These are phyloP conservation scores for Botrytis hyacinthi DNA, from an alignment of 2,329 filamentous ascomycete genomes.

Conservation along the genomic window DNA sequence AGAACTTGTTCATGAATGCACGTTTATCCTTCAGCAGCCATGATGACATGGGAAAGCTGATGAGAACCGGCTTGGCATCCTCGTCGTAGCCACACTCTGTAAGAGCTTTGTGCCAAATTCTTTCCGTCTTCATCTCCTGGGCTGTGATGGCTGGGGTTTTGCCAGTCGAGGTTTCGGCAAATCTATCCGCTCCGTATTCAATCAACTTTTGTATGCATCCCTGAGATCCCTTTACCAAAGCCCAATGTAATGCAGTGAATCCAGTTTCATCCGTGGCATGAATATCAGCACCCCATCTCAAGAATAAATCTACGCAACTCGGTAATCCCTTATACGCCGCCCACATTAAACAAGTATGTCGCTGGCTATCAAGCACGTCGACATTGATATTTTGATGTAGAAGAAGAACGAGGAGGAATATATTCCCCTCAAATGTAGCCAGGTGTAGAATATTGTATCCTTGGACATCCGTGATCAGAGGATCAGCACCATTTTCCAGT, in stretches of 20 bases:
- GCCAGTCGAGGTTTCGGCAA: slow-evolving; percentile 81
- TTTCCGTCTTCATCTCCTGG: slow-evolving; percentile 81
- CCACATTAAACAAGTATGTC: slow-evolving; percentile 97
- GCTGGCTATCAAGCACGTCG: slow-evolving; percentile 83
- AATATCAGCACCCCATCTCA: slow-evolving; percentile 93
- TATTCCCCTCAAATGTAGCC: slow-evolving; percentile 94
- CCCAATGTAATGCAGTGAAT: slow-evolving; percentile 95
- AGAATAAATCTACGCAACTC: slow-evolving; percentile 83
- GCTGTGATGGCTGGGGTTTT: slow-evolving; percentile 88
- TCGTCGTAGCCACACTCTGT: slow-evolving; percentile 80
- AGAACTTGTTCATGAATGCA: slow-evolving; percentile 76
- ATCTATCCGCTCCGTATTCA: slow-evolving; percentile 93
- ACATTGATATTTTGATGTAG: slow-evolving; percentile 95
- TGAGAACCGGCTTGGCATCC: slow-evolving; percentile 67
- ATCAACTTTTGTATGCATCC: slow-evolving; percentile 90
- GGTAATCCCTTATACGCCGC: slow-evolving; percentile 97
- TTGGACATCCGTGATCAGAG: slow-evolving; percentile 86
- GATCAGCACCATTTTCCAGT: slow-evolving; percentile 87
- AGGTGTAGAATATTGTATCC: slow-evolving; percentile 98
- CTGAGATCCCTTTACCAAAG: slow-evolving; percentile 86
- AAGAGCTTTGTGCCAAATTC: slow-evolving; percentile 79
- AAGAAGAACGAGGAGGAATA: slow-evolving; percentile 82
- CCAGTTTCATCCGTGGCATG: slow-evolving; percentile 88
- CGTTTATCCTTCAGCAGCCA: slow-evolving; percentile 74
- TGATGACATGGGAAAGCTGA: slow-evolving; percentile 70